phyloP scores from a whole-genome alignment of 83 land plant genomes.

The Diphasiastrum complanatum region DNA sequence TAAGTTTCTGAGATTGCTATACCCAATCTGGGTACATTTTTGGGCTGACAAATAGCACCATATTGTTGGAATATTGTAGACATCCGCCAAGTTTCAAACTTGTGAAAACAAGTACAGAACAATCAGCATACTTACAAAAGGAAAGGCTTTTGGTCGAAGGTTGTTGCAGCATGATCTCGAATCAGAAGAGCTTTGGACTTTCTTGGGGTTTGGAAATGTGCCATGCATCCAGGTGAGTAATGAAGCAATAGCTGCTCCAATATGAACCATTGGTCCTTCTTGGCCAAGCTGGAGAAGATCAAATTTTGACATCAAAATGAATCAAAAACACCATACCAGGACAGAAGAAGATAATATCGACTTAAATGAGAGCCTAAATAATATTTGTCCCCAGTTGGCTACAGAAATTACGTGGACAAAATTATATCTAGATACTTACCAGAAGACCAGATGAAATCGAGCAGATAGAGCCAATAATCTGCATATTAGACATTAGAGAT shows the following conservation, averaged over 20 bases:
- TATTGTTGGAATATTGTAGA: no score
- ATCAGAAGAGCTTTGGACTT: not conserved
- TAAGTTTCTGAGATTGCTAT: no score
- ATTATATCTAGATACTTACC: constrained; percentile 14
- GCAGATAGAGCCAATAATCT: constrained; percentile 44
- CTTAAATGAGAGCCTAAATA: no score
- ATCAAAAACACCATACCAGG: no score
- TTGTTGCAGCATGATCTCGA: constrained; percentile 25
- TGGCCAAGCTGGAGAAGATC: constrained; percentile 33
- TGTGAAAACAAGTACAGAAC: no score
- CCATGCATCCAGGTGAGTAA: constrained; percentile 47
- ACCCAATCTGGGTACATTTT: no score
- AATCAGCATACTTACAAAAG: constrained; percentile 3
- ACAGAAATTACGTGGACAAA: not conserved
- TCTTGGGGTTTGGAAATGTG: constrained; percentile 15
- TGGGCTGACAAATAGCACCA: no score
- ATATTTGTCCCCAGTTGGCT: no score
- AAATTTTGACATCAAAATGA: not conserved
- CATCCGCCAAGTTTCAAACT: no score
- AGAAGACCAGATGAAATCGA: constrained; percentile 41
- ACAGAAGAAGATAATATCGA: no score
- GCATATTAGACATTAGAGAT: constrained; percentile 2
- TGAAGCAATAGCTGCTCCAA: constrained; percentile 46
- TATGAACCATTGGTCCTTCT: constrained; percentile 50
- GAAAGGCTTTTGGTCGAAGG: not conserved